A percentile compares a stretch with the other conserved stretches of the same genome.
phyloP scores from a whole-genome alignment of 331 rosid genomes.

The Stylosanthes scabra region DNA sequence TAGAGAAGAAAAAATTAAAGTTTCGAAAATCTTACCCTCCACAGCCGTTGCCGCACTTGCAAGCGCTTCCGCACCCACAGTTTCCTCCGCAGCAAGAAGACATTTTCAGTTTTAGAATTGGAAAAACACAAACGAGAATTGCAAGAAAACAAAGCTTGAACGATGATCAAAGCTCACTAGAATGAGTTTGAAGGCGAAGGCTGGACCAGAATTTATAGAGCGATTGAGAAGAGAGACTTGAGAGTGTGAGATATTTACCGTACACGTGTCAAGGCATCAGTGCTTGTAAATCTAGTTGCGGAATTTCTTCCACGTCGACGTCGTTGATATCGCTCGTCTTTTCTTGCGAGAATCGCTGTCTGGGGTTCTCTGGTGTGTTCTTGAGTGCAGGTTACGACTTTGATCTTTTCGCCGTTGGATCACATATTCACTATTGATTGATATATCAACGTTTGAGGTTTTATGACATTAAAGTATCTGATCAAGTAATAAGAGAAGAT shows the following conservation, averaged over 20 bases:
- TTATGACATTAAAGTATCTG: neutral
- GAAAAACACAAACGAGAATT: no score
- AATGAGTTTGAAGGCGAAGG: neutral
- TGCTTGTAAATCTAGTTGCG: conserved; percentile 31
- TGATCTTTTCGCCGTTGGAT: neutral
- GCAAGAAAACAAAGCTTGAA: neutral
- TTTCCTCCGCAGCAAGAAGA: conserved; percentile 87
- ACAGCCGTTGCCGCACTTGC: conserved; percentile 85
- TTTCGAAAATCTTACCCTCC: conserved; percentile 57
- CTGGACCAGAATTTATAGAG: conserved; percentile 41
- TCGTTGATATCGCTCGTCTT: conserved; percentile 36
- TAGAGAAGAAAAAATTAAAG: neutral
- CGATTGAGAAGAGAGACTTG: neutral
- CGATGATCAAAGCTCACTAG: neutral
- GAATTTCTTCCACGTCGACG: conserved; percentile 50
- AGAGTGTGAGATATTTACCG: conserved; percentile 22
- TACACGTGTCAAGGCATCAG: conserved; percentile 50
- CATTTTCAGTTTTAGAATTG: conserved; percentile 48
- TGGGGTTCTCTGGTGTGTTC: conserved; percentile 36
- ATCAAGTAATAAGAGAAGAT: no score
- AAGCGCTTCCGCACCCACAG: conserved; percentile 76
- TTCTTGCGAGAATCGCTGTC: neutral
- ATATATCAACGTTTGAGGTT: neutral
- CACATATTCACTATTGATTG: neutral
- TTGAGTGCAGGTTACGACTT: neutral